Conservation (phyloP, 495 filamentous ascomycete species). For the Tuber umbilicatum region DNA sequence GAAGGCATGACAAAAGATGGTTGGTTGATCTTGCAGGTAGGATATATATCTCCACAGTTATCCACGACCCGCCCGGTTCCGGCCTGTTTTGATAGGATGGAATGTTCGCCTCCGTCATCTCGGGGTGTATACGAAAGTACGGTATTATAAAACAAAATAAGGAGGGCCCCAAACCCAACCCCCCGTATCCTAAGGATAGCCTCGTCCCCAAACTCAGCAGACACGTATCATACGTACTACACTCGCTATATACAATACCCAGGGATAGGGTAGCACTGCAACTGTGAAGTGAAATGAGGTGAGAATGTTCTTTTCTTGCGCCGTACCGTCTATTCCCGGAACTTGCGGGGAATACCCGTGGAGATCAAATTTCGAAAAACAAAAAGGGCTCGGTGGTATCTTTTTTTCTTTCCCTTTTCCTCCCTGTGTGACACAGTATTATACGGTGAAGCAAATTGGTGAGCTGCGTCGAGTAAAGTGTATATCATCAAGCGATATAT, state of each 20-base stretch:
- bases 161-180: neutral
- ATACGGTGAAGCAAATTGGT: neutral
- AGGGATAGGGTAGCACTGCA: neutral
- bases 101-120: neutral
- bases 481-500: neutral
- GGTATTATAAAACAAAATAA: neutral
- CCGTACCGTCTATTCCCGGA: neutral
- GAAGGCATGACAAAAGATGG: neutral
- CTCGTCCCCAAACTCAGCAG: neutral
- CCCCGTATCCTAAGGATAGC: neutral
- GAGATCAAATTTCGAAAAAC: neutral
- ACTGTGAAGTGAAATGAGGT: neutral
- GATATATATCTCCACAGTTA: conserved; percentile 1
- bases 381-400: neutral
- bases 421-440: too few relatives aligned
- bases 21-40: neutral
- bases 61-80: neutral
- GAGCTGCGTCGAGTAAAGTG: neutral
- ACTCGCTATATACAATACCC: neutral
- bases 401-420: neutral
- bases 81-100: neutral
- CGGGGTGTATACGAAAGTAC: too few relatives aligned
- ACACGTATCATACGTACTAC: neutral
- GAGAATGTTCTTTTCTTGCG: neutral
- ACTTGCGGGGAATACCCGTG: neutral